Conservation (phyloP, 108 stramenopile species). For the Skeletonema marinoi region DNA sequence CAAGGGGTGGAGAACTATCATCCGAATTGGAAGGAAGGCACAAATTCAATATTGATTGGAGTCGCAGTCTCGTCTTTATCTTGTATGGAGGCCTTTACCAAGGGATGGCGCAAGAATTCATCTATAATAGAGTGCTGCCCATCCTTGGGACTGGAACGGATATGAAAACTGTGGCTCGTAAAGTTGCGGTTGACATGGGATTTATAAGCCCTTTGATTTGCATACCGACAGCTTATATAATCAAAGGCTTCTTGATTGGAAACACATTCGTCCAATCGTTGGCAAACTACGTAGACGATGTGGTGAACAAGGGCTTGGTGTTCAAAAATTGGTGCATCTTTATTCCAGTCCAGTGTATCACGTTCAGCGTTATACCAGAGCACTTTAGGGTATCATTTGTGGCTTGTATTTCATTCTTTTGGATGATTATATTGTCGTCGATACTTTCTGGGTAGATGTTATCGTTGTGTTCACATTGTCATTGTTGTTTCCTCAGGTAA, state of each 20-base stretch:
- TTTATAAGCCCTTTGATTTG: conserved; percentile 49
- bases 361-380: conserved; percentile 37
- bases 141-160: conserved; percentile 32
- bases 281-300: conserved; percentile 25
- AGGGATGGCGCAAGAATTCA: conserved; percentile 49
- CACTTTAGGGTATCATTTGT: conserved; percentile 47
- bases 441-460: conserved; percentile 4
- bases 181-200: conserved; percentile 52
- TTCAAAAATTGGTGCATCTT: conserved; percentile 44
- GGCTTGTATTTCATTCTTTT: conserved; percentile 40
- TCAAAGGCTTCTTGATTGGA: conserved; percentile 28
- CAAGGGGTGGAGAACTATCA: conserved; percentile 3
- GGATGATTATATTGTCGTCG: conserved; percentile 31
- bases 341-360: conserved; percentile 28
- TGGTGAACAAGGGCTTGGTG: conserved; percentile 22
- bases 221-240: conserved; percentile 55
- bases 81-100: conserved; percentile 67
- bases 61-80: conserved; percentile 52
- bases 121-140: conserved; percentile 52
- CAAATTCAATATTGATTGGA: conserved; percentile 22
- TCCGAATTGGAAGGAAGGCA: background rate
- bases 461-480: background rate
- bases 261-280: conserved; percentile 11
- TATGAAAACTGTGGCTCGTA: conserved; percentile 14
- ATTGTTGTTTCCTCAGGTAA: background rate